Evolutionary conservation across 768 basidiomycete species (phyloP).

Genomic region (Pisolithus orientalis): DNA sequence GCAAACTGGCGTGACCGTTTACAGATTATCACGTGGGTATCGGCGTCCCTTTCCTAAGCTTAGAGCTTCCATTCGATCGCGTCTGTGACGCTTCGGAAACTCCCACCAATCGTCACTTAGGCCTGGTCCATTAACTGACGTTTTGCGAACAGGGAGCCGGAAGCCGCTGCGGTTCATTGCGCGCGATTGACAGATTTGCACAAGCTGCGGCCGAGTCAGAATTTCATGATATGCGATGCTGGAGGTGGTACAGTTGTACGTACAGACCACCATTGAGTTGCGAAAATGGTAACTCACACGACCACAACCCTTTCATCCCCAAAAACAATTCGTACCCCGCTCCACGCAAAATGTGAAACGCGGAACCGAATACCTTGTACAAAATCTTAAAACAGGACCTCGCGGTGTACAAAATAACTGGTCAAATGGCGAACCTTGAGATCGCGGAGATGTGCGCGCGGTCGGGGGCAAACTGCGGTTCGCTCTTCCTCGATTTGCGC

Average conservation of each 20-base stretch:
- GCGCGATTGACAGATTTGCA: slow-evolving; percentile 77
- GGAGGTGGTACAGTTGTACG: slow-evolving; percentile 74
- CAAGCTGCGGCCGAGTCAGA: slow-evolving; percentile 72
- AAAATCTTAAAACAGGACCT: slow-evolving; percentile 27
- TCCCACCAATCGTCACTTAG: not conserved
- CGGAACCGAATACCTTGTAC: not conserved
- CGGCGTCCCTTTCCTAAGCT: slow-evolving; percentile 1
- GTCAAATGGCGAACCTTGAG: slow-evolving; percentile 73
- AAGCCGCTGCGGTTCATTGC: slow-evolving; percentile 90
- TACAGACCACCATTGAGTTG: slow-evolving; percentile 1
- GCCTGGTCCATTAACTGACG: not conserved
- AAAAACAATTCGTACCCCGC: not conserved
- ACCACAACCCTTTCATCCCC: not conserved
- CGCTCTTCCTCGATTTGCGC: slow-evolving; percentile 80
- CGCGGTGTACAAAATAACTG: slow-evolving; percentile 74
- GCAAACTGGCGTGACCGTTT: slow-evolving; percentile 73
- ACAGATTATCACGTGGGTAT: slow-evolving; percentile 64
- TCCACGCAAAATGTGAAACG: not conserved
- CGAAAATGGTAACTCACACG: not conserved
- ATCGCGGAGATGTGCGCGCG: slow-evolving; percentile 88
- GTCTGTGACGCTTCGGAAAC: not conserved
- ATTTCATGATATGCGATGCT: slow-evolving; percentile 89
- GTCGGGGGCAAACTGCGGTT: slow-evolving; percentile 83
- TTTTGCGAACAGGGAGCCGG: slow-evolving; percentile 44
- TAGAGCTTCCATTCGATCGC: not conserved